phyloP scores from a whole-genome alignment of 495 filamentous ascomycete genomes.

The Usnea hakonensis region DNA sequence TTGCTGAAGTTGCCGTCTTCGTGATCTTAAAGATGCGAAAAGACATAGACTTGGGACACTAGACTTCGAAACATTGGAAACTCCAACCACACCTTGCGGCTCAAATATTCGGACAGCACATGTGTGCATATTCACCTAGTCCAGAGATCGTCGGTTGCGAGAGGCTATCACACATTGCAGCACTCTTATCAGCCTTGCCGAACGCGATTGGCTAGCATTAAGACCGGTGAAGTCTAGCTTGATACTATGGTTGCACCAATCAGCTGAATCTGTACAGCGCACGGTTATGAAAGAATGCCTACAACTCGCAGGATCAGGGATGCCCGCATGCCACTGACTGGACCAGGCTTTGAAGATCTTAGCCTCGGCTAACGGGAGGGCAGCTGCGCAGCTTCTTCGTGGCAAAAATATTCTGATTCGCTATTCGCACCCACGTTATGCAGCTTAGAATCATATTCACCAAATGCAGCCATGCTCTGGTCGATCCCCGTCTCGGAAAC shows the following conservation, averaged over 20 bases:
- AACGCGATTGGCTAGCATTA: not conserved
- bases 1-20: not conserved
- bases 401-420: not conserved
- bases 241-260: too few species aligned
- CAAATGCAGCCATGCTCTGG: constrained; percentile 1
- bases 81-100: not conserved
- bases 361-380: not conserved
- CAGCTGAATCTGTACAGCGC: not conserved
- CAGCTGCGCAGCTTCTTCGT: not conserved
- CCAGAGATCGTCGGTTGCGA: not conserved
- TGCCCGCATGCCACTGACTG: not conserved
- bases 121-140: not conserved
- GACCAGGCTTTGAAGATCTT: not conserved
- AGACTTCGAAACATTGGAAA: not conserved
- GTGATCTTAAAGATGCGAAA: not conserved
- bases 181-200: not conserved
- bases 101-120: not conserved
- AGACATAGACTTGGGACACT: not conserved
- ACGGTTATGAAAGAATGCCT: not conserved
- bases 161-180: not conserved
- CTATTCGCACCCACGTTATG: not conserved
- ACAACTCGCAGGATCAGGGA: not conserved
- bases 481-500: not conserved
- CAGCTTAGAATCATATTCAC: not conserved
- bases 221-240: not conserved